Evolutionary conservation across 2,329 filamentous ascomycete genomes (phyloP), one percentile per base, ranked within the genome.

Genomic region (Stenocarpella maydis): DNA sequence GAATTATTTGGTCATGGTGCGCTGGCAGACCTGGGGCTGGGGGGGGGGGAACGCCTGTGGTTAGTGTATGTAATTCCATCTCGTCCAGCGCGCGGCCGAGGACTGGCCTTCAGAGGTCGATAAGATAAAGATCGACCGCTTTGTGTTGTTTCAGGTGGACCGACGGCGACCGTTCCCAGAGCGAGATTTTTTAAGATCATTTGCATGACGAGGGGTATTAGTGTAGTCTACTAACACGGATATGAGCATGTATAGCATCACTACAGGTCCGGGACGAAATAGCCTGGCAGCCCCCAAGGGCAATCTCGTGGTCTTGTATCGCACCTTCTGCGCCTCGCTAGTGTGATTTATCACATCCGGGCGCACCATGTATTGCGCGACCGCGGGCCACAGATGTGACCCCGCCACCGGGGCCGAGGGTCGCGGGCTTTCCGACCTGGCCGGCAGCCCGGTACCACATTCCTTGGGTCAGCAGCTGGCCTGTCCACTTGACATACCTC

Each of bases 1-100:
- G 10, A 37, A 26, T 49, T 63, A 63, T 63, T 63, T 63, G 58
- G 58, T 63, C 37, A n/a, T 26, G 26, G 58, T 63, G 58, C 49
- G 58, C 58, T 63, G 58, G 58, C 58, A 37, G 24, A 12, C 55
- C 34, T 41, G 55, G 55, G 39, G 9, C 55, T 47, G 55, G 55
- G 55, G 39, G 24, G 34, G n/a, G n/a, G n/a, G n/a, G n/a, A n/a
- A n/a, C n/a, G n/a, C n/a, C n/a, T n/a, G n/a, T n/a, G n/a, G n/a
- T n/a, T n/a, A n/a, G n/a, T n/a, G n/a, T n/a, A n/a, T n/a, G n/a
- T n/a, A n/a, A n/a, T n/a, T n/a, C n/a, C n/a, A n/a, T n/a, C n/a
- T n/a, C n/a, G n/a, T 63, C 41, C 55, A 19, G 14, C 21, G 19
- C n/a, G 15, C 26, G 39, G 17, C 19, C 45, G 39, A 24, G 58